Conservation (phyloP, 2,329 filamentous ascomycete species). For the Alternaria tenuissima region DNA sequence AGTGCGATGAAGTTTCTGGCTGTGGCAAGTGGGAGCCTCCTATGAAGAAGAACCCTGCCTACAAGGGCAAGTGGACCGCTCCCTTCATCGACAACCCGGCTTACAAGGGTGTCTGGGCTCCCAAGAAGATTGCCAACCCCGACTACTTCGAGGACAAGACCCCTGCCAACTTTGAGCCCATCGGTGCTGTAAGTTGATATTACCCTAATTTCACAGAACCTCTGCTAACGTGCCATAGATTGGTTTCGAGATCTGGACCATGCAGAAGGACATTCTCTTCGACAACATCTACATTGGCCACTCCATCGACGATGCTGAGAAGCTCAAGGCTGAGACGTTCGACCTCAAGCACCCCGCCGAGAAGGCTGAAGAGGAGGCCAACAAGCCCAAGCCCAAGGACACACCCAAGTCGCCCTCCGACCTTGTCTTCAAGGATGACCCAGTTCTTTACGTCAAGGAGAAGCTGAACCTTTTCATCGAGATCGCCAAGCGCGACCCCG, state of each 20-base stretch:
- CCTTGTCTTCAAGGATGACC: conserved; percentile 90
- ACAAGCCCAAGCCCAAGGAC: conserved; percentile 75
- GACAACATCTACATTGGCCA: conserved; percentile 99
- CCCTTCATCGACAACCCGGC: conserved; percentile 94
- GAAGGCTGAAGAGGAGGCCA: conserved; percentile 78
- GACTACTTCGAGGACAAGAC: conserved; percentile 97
- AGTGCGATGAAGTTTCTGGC: conserved; percentile 91
- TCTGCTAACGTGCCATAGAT: conserved; percentile 64
- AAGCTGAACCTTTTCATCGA: conserved; percentile 91
- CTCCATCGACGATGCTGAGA: conserved; percentile 89
- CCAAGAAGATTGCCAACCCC: conserved; percentile 96
- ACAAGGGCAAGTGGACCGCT: conserved; percentile 99
- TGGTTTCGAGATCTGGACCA: conserved; percentile 99
- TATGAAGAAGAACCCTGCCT: conserved; percentile 91
- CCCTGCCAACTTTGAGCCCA: conserved; percentile 95
- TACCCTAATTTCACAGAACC: not conserved
- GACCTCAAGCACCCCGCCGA: conserved; percentile 86
- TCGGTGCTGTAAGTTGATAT: conserved; percentile 81
- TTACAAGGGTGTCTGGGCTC: conserved; percentile 96
- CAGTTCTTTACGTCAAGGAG: conserved; percentile 85
- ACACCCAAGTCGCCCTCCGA: conserved; percentile 75
- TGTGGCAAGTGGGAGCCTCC: conserved; percentile 94
- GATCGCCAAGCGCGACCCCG: conserved; percentile 81
- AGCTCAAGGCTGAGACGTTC: conserved; percentile 89
- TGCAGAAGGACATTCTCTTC: conserved; percentile 98